Conservation (phyloP, 106 monocot genomes). For the Xerophyta viscosa region DNA sequence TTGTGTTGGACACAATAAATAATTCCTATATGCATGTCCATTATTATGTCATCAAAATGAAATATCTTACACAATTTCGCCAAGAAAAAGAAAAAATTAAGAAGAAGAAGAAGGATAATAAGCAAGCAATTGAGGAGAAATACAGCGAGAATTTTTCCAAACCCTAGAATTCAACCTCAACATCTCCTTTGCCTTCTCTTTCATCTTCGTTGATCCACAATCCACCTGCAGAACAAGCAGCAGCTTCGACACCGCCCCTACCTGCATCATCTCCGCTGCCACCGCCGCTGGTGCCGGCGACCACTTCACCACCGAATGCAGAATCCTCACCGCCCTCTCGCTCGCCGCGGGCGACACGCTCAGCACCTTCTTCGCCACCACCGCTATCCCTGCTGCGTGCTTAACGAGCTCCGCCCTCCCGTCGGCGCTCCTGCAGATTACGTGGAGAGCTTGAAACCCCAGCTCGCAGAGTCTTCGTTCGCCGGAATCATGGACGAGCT, state of each 20-base stretch:
- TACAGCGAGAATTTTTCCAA: slow-evolving; percentile 62
- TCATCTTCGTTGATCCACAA: slow-evolving; percentile 25
- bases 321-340: slow-evolving; percentile 32
- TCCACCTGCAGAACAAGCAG: slow-evolving; percentile 29
- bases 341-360: slow-evolving; percentile 24
- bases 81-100: too few species aligned
- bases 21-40: too few species aligned
- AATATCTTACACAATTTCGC: too few species aligned
- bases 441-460: slow-evolving; percentile 24
- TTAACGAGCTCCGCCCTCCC: slow-evolving; percentile 26
- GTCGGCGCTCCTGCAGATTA: slow-evolving; percentile 41
- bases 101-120: slow-evolving; percentile 23
- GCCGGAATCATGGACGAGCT: slow-evolving; percentile 21
- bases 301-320: slow-evolving; percentile 24
- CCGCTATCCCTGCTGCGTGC: slow-evolving; percentile 39
- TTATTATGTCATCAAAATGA: too few species aligned
- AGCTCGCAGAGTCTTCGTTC: slow-evolving; percentile 29
- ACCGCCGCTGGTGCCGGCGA: slow-evolving; percentile 23
- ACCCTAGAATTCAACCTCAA: slow-evolving; percentile 47
- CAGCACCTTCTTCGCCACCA: slow-evolving; percentile 20
- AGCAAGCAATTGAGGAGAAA: slow-evolving; percentile 18
- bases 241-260: slow-evolving; percentile 51
- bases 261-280: slow-evolving; percentile 53
- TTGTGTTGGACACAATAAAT: too few species aligned
- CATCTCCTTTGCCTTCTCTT: slow-evolving; percentile 52